phyloP scores from a whole-genome alignment of 2,329 filamentous ascomycete species.

The Pyrenochaeta sp. region DNA sequence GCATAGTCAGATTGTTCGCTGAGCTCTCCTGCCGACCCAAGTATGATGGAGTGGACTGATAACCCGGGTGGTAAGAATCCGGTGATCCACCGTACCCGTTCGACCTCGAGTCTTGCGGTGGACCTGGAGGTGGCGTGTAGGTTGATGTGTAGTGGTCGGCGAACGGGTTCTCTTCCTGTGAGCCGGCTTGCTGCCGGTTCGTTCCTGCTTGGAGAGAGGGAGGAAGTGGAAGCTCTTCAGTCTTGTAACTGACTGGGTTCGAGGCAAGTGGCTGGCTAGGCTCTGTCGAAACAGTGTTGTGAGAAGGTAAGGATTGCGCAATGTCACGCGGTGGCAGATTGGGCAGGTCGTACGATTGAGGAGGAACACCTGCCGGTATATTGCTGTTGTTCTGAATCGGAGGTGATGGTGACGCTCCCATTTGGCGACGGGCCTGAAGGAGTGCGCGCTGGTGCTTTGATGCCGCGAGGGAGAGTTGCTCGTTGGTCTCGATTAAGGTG shows the following conservation, averaged over 20 bases:
- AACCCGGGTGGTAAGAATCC: slow-evolving; percentile 45
- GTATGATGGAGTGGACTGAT: slow-evolving; percentile 53
- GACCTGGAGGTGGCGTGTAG: slow-evolving; percentile 35
- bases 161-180: slow-evolving; percentile 50
- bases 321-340: slow-evolving; percentile 18
- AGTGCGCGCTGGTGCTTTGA: slow-evolving; percentile 86
- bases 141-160: slow-evolving; percentile 51
- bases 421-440: slow-evolving; percentile 62
- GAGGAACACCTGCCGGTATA: slow-evolving; percentile 22
- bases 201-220: slow-evolving; percentile 39
- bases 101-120: slow-evolving; percentile 20
- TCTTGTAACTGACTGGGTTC: slow-evolving; percentile 19
- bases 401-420: slow-evolving; percentile 41
- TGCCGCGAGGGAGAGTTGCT: slow-evolving; percentile 82
- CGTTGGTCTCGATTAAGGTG: slow-evolving; percentile 92
- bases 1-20: slow-evolving; percentile 56
- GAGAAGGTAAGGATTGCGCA: slow-evolving; percentile 28
- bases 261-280: slow-evolving; percentile 7
- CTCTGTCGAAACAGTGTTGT: slow-evolving; percentile 13
- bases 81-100: slow-evolving; percentile 31
- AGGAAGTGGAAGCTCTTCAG: slow-evolving; percentile 32
- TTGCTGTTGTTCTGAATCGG: slow-evolving; percentile 15
- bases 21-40: slow-evolving; percentile 55
- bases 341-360: slow-evolving; percentile 17
- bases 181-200: slow-evolving; percentile 17